Evolutionary conservation across 805 yeast species (phyloP).

Genomic region (Wickerhamomyces bisporus): DNA sequence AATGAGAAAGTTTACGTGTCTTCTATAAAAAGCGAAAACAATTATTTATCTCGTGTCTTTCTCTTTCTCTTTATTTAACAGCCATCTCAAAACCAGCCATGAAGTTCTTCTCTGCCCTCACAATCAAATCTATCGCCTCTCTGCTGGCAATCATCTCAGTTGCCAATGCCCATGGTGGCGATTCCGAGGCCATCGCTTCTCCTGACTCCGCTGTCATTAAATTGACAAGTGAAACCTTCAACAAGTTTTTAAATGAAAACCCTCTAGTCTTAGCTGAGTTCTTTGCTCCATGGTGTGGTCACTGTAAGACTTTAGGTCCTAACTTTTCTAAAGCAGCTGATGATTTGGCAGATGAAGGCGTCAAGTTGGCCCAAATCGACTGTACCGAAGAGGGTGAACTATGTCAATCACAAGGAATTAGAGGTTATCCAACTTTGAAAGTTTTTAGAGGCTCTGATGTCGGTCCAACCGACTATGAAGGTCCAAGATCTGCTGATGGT

Average conservation of each 20-base stretch:
- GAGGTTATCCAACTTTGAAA: slow-evolving; percentile 83
- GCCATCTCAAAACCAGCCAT: slow-evolving; percentile 18
- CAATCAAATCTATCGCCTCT: slow-evolving; percentile 33
- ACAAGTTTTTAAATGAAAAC: slow-evolving; percentile 59
- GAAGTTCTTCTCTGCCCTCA: slow-evolving; percentile 32
- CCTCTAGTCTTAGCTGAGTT: slow-evolving; percentile 82
- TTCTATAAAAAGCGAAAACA: neutral
- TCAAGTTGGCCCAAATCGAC: slow-evolving; percentile 78
- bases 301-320: slow-evolving; percentile 86
- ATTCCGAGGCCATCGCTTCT: slow-evolving; percentile 63
- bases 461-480: slow-evolving; percentile 62
- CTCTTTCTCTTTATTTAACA: neutral
- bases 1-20: neutral
- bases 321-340: slow-evolving; percentile 73
- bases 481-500: slow-evolving; percentile 77
- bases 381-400: slow-evolving; percentile 74
- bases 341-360: slow-evolving; percentile 49
- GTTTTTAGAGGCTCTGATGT: slow-evolving; percentile 50
- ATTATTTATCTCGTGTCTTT: neutral
- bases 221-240: slow-evolving; percentile 62
- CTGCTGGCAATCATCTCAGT: slow-evolving; percentile 33
- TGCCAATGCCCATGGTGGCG: slow-evolving; percentile 37
- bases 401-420: slow-evolving; percentile 61
- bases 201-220: slow-evolving; percentile 85
- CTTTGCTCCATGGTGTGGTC: slow-evolving; percentile 98